Conservation (phyloP, 1,284 basidiomycete species). For the Mycena citricolor region DNA sequence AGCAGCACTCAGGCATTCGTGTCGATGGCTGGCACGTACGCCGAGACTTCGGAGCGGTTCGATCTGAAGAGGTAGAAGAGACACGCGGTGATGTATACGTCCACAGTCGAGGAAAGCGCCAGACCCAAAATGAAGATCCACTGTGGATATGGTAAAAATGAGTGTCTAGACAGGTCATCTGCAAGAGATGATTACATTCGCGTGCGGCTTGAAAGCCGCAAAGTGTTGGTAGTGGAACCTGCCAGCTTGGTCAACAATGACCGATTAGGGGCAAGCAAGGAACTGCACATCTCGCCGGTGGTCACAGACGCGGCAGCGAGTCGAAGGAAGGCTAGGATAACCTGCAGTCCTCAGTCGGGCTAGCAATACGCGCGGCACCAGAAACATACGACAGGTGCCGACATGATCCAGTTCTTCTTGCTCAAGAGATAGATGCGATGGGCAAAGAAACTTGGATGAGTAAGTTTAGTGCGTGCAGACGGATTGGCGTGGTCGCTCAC, state of each 20-base stretch:
- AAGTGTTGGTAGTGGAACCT: background rate
- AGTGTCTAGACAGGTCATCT: background rate
- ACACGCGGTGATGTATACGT: conserved; percentile 44
- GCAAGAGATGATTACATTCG: background rate
- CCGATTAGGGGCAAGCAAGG: no score
- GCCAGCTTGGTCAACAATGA: background rate
- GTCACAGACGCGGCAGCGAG: background rate
- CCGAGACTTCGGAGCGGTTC: conserved; percentile 36
- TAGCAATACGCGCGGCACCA: background rate
- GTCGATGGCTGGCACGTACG: background rate
- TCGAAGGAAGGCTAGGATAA: background rate
- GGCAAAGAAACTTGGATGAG: conserved; percentile 26
- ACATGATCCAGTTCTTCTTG: background rate
- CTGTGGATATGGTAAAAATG: conserved; percentile 27
- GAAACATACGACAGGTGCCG: background rate
- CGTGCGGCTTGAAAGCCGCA: background rate
- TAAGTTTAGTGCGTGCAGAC: conserved; percentile 13
- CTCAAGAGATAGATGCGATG: background rate
- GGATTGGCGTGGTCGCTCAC: no score
- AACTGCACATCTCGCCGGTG: background rate
- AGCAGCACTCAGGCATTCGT: background rate
- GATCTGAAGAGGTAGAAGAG: conserved; percentile 42
- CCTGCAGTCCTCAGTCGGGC: background rate
- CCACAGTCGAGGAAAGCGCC: conserved; percentile 43
- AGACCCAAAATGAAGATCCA: conserved; percentile 53